Evolutionary conservation across 1,284 basidiomycete species (phyloP).

Genomic region (Tremellales sp.): DNA sequence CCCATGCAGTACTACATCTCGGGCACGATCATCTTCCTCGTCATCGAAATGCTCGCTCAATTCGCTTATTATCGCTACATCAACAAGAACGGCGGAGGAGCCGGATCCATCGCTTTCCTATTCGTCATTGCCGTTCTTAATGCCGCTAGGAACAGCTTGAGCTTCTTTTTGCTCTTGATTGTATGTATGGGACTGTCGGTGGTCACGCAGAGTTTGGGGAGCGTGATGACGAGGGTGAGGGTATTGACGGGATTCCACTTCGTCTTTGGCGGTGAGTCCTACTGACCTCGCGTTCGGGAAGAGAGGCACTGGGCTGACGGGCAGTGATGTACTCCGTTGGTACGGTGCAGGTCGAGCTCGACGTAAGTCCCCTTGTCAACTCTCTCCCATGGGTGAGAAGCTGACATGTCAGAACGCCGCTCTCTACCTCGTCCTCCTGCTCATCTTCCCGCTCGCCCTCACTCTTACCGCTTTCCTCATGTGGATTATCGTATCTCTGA

Average conservation of each 20-base stretch:
- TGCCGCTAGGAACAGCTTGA: slow-evolving; percentile 86
- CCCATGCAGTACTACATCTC: slow-evolving; percentile 80
- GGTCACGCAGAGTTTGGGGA: slow-evolving; percentile 50
- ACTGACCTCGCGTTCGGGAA: background rate
- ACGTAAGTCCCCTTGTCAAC: slow-evolving; percentile 50
- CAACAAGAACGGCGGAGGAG: slow-evolving; percentile 76
- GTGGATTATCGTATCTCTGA: slow-evolving; percentile 90
- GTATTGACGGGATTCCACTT: slow-evolving; percentile 62
- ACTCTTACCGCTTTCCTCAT: slow-evolving; percentile 90
- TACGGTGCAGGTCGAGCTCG: slow-evolving; percentile 84
- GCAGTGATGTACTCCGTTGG: slow-evolving; percentile 85
- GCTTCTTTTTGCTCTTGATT: slow-evolving; percentile 91
- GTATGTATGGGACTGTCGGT: slow-evolving; percentile 84
- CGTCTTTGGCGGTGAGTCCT: slow-evolving; percentile 73
- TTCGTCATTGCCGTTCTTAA: slow-evolving; percentile 83
- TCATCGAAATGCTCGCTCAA: slow-evolving; percentile 90
- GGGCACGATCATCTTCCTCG: slow-evolving; percentile 78
- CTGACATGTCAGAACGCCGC: slow-evolving; percentile 58
- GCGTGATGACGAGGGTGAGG: slow-evolving; percentile 45
- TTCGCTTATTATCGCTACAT: slow-evolving; percentile 63
- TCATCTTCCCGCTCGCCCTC: slow-evolving; percentile 89
- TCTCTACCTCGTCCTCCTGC: slow-evolving; percentile 68
- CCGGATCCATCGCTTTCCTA: slow-evolving; percentile 72
- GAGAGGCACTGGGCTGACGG: slow-evolving; percentile 6
- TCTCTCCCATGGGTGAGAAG: slow-evolving; percentile 22